These are phyloP conservation scores for Oidiodendron maius DNA, from an alignment of 495 filamentous ascomycete species.

Conservation along the genomic window DNA sequence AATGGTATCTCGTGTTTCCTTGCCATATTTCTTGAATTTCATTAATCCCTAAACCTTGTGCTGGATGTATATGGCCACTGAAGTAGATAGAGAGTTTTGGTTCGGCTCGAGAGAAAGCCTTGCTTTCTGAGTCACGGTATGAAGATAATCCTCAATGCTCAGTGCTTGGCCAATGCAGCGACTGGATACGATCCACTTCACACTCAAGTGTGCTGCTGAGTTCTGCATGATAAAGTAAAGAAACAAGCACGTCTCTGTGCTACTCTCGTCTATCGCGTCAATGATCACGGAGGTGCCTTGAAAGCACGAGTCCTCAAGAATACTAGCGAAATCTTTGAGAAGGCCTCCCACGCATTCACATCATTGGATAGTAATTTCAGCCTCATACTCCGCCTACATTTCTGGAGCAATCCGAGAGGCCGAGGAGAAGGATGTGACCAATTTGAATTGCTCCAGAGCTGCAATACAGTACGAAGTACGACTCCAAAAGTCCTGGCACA, in stretches of 20 bases:
- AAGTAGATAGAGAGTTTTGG: conserved; percentile 7
- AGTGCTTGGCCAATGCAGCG: conserved; percentile 7
- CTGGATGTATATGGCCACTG: conserved; percentile 12
- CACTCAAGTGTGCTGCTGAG: conserved; percentile 3
- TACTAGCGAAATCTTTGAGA: conserved; percentile 27
- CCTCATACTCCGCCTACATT: too few species aligned
- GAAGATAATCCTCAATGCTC: conserved; percentile 8
- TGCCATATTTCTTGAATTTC: conserved; percentile 1
- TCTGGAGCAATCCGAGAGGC: too few species aligned
- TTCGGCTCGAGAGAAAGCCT: conserved; percentile 27
- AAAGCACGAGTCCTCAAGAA: conserved; percentile 26
- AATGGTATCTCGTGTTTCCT: neutral
- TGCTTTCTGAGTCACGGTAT: neutral
- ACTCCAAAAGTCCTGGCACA: too few species aligned
- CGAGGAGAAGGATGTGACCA: too few species aligned
- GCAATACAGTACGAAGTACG: too few species aligned
- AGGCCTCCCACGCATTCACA: conserved; percentile 23
- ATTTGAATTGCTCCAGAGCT: too few species aligned
- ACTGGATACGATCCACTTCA: conserved; percentile 9
- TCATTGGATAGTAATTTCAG: conserved; percentile 29
- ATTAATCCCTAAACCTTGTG: neutral
- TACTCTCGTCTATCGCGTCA: conserved; percentile 47
- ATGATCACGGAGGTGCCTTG: conserved; percentile 29
- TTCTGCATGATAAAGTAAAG: conserved; percentile 11
- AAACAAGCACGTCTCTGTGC: conserved; percentile 1